A percentile compares a stretch with the other conserved stretches of the same genome.
Evolutionary conservation across 1,139 yeast species (phyloP).

Genomic region (Candida neerlandica): DNA sequence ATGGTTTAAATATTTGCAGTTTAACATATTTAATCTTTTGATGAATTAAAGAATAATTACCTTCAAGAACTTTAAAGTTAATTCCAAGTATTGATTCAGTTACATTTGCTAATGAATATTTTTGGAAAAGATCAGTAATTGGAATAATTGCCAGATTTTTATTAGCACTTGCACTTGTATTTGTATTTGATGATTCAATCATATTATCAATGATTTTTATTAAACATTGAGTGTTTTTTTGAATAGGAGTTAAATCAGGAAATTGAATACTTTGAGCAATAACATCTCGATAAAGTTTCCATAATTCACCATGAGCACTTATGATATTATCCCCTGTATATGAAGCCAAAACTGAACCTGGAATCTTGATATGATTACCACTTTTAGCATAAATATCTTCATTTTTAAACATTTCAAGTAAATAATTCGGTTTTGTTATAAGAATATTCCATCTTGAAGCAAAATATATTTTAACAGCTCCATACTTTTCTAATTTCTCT

Average conservation of each 20-base stretch:
- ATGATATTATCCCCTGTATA: conserved; percentile 68
- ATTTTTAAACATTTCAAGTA: conserved; percentile 50
- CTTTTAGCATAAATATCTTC: conserved; percentile 57
- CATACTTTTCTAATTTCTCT: conserved; percentile 47
- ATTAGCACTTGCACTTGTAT: too few relatives aligned
- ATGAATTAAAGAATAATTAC: conserved; percentile 36
- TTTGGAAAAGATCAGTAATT: conserved; percentile 48
- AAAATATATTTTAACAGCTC: conserved; percentile 63
- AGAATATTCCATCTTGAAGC: conserved; percentile 66
- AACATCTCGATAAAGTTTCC: conserved; percentile 52
- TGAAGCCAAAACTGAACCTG: conserved; percentile 54
- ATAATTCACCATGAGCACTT: conserved; percentile 58
- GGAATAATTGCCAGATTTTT: conserved; percentile 16
- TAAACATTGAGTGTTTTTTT: conserved; percentile 34
- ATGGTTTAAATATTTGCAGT: conserved; percentile 56
- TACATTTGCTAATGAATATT: conserved; percentile 52
- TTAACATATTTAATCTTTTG: conserved; percentile 46
- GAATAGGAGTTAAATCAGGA: conserved; percentile 43
- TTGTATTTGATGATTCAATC: conserved; percentile 8
- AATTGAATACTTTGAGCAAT: conserved; percentile 54
- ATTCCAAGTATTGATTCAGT: conserved; percentile 55
- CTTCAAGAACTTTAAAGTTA: conserved; percentile 36
- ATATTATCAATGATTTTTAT: conserved; percentile 16
- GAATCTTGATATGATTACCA: conserved; percentile 63
- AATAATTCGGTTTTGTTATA: conserved; percentile 50